Evolutionary conservation across 1,284 basidiomycete species (phyloP).

Genomic region (Fomitopsis palustris): DNA sequence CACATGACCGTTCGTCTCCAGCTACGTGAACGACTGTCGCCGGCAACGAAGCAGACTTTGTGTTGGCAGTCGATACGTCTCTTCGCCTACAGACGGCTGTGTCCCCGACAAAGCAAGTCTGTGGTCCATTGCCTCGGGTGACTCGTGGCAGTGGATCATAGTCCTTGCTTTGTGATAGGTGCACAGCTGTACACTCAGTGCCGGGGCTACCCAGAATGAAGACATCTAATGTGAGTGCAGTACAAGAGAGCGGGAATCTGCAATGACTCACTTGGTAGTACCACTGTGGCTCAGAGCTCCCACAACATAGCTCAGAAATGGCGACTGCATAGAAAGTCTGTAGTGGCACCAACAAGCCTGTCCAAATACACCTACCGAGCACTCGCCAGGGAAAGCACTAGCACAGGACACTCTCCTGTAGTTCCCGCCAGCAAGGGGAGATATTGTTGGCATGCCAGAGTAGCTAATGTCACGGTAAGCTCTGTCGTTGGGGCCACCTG

Average conservation of each 20-base stretch:
- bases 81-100: neutral
- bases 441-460: no score
- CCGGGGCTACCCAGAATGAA: no score
- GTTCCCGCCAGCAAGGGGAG: no score
- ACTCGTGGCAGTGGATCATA: neutral
- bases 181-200: neutral
- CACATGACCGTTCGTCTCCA: constrained; percentile 1
- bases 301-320: no score
- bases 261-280: neutral
- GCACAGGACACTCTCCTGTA: neutral
- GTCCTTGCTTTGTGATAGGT: neutral
- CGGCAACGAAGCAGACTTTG: neutral
- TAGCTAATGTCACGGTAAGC: neutral
- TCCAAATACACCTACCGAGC: neutral
- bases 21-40: neutral
- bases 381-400: neutral
- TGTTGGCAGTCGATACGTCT: neutral
- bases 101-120: neutral
- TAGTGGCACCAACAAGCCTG: neutral
- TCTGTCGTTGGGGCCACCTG: neutral
- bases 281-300: no score
- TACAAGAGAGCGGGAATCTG: neutral
- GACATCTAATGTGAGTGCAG: neutral
- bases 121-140: neutral
- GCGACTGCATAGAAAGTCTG: no score